A percentile compares a stretch with the other conserved stretches of the same genome.
phyloP scores from a whole-genome alignment of 208 protist genomes.

The Phytomonas francai region DNA sequence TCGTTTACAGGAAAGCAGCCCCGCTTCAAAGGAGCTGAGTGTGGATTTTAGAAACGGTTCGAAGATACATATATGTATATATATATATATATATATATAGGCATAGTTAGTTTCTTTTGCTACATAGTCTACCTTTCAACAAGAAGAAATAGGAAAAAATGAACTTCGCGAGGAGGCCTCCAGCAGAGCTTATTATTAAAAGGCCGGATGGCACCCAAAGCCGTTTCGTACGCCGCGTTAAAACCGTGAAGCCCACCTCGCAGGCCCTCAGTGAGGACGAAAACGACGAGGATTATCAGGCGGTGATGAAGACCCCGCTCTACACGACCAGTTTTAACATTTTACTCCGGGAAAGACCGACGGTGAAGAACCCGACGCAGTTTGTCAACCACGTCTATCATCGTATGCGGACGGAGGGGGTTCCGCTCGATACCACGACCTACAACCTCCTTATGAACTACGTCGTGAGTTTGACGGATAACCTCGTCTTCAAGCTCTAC shows the following conservation, averaged over 20 bases:
- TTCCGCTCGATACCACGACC: conserved; percentile 82
- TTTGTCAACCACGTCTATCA: conserved; percentile 65
- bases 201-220: conserved; percentile 55
- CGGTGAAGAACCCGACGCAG: conserved; percentile 37
- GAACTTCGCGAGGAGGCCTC: conserved; percentile 25
- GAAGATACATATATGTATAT: neutral
- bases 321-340: conserved; percentile 88
- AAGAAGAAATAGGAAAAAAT: no score
- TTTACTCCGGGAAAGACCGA: conserved; percentile 33
- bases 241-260: neutral
- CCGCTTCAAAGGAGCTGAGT: no score
- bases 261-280: conserved; percentile 12
- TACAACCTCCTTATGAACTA: conserved; percentile 88
- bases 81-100: conserved; percentile 6
- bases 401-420: conserved; percentile 75
- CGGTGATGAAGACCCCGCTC: conserved; percentile 63
- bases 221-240: conserved; percentile 39
- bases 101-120: conserved; percentile 1
- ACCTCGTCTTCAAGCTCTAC: conserved; percentile 74
- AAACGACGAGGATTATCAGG: conserved; percentile 60
- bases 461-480: conserved; percentile 69
- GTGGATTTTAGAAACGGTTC: neutral
- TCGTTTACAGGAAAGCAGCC: no score
- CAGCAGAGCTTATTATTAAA: conserved; percentile 53
- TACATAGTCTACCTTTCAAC: conserved; percentile 5